Evolutionary conservation across 441 rosid species (phyloP).

Genomic region (Erodium moschatum): DNA sequence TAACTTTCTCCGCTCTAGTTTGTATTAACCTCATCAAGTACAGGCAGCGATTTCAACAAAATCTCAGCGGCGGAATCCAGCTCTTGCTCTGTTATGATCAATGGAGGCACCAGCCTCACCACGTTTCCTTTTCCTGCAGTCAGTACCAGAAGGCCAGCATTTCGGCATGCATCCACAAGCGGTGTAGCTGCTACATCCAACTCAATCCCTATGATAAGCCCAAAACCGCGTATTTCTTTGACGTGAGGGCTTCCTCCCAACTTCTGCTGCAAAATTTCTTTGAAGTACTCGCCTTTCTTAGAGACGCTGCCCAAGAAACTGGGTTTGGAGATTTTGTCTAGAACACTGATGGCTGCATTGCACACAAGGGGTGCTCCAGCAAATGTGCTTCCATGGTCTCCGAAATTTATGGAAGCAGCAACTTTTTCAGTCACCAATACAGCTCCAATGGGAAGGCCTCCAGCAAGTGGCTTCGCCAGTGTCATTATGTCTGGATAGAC

Average conservation of each 20-base stretch:
- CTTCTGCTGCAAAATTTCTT: conserved; percentile 39
- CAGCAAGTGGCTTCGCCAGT: conserved; percentile 79
- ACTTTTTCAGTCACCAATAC: conserved; percentile 62
- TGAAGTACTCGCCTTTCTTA: conserved; percentile 56
- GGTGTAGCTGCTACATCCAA: conserved; percentile 55
- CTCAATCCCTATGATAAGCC: conserved; percentile 71
- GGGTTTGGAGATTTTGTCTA: conserved; percentile 61
- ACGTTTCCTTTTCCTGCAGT: conserved; percentile 86
- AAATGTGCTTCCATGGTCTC: conserved; percentile 90
- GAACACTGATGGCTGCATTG: conserved; percentile 46
- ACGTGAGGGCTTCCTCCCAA: conserved; percentile 56
- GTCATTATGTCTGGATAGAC: conserved; percentile 78
- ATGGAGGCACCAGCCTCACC: conserved; percentile 70
- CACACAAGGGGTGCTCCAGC: conserved; percentile 72
- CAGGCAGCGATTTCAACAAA: conserved; percentile 31
- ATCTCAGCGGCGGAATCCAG: conserved; percentile 54
- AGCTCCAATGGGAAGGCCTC: conserved; percentile 77
- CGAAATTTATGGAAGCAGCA: conserved; percentile 46
- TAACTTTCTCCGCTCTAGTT: conserved; percentile 8
- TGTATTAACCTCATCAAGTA: conserved; percentile 29
- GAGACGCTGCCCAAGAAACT: conserved; percentile 54
- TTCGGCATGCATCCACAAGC: conserved; percentile 64
- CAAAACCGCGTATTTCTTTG: conserved; percentile 68
- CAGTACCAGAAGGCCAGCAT: conserved; percentile 58
- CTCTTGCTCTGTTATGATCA: conserved; percentile 62